phyloP scores from a whole-genome alignment of 768 basidiomycete species.

The Lactarius indigo region DNA sequence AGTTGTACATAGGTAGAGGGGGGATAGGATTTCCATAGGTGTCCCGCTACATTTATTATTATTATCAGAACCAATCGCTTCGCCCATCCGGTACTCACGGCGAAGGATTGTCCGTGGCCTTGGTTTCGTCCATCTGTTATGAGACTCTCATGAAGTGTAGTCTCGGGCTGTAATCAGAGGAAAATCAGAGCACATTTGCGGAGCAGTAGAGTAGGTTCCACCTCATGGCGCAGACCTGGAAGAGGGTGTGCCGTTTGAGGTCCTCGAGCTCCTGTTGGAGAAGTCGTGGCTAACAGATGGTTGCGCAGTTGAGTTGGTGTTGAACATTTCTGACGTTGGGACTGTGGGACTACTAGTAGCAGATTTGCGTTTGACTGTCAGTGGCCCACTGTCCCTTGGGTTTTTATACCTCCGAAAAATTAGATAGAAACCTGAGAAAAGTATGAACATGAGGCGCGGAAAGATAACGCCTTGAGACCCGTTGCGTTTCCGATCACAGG shows the following conservation, averaged over 20 bases:
- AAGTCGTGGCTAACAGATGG: not conserved
- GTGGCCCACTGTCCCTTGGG: not conserved
- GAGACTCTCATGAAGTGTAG: not conserved
- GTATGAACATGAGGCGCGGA: not conserved
- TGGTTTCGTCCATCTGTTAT: not conserved
- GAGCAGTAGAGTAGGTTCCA: not conserved
- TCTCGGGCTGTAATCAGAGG: not conserved
- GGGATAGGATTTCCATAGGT: not conserved
- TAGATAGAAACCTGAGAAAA: not conserved
- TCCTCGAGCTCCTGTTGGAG: not conserved
- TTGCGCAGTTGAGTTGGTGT: not conserved
- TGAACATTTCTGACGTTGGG: not conserved
- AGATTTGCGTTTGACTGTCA: not conserved
- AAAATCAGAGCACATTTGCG: not conserved
- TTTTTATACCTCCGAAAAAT: not conserved
- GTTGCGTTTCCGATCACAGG: not conserved
- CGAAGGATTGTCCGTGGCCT: not conserved
- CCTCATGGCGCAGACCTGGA: not conserved
- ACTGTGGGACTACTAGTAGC: not conserved
- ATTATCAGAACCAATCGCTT: not conserved
- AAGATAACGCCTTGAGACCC: not conserved
- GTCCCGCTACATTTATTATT: not conserved
- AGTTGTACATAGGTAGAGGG: not conserved
- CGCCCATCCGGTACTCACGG: not conserved
- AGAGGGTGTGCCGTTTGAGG: not conserved